Conservation (phyloP, 106 monocot species). For the Dioscorea alata region DNA sequence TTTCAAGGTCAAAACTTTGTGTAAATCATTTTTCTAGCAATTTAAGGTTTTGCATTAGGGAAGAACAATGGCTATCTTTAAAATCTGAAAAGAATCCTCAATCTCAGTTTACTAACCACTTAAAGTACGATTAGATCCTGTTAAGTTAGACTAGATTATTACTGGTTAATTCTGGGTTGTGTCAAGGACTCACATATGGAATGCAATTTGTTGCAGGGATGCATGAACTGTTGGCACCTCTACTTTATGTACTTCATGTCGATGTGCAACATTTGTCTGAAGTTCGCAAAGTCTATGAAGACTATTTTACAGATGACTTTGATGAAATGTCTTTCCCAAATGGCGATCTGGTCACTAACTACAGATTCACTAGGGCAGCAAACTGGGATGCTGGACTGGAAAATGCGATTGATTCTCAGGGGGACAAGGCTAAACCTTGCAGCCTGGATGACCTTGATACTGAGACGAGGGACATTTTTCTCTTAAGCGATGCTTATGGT, state of each 20-base stretch:
- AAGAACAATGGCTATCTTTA: background rate
- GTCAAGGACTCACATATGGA: background rate
- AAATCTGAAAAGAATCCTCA: background rate
- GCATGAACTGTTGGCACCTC: slow-evolving; percentile 88
- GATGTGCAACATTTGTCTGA: slow-evolving; percentile 52
- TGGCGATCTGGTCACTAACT: slow-evolving; percentile 25
- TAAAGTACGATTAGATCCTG: too few species aligned
- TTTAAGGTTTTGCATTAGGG: background rate
- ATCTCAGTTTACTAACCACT: background rate
- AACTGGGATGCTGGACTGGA: slow-evolving; percentile 11
- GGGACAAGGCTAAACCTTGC: slow-evolving; percentile 19
- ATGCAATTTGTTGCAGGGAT: slow-evolving; percentile 41
- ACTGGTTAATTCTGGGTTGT: background rate
- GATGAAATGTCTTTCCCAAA: slow-evolving; percentile 53
- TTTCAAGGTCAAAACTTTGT: background rate
- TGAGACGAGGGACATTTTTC: slow-evolving; percentile 61
- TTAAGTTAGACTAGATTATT: too few species aligned
- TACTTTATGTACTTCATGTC: slow-evolving; percentile 69
- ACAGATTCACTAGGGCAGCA: slow-evolving; percentile 20
- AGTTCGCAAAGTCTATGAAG: slow-evolving; percentile 43
- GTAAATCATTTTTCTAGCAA: background rate
- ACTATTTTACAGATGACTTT: slow-evolving; percentile 67
- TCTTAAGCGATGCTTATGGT: slow-evolving; percentile 85
- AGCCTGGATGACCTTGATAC: slow-evolving; percentile 66
- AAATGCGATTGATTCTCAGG: slow-evolving; percentile 11